These are phyloP conservation scores for Hippophae rhamnoides DNA, from an alignment of 306 rosid genomes.

Conservation along the genomic window DNA sequence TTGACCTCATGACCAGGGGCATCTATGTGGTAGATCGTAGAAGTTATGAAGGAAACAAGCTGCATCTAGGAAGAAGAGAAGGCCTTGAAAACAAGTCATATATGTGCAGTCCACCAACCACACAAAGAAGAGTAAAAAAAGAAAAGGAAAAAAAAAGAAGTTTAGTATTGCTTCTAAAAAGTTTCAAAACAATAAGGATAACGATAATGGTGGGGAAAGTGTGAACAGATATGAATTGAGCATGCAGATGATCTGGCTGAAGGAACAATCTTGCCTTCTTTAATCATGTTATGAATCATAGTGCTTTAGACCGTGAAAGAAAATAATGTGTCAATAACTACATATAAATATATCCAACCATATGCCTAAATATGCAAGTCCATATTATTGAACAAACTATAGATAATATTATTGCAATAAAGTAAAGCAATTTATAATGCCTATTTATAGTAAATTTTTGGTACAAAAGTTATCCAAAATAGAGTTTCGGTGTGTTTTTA, in stretches of 20 bases:
- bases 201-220: constrained; percentile 42
- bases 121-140: neutral
- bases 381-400: too few species aligned
- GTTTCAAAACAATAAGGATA: constrained; percentile 16
- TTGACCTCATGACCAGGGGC: constrained; percentile 93
- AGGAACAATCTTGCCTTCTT: too few species aligned
- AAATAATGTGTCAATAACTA: constrained; percentile 9
- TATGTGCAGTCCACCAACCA: constrained; percentile 27
- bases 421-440: too few species aligned
- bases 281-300: too few species aligned
- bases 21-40: constrained; percentile 80
- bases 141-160: neutral
- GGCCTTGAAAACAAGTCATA: constrained; percentile 74
- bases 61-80: constrained; percentile 65
- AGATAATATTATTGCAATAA: too few species aligned
- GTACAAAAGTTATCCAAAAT: too few species aligned
- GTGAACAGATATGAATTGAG: constrained; percentile 63
- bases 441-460: too few species aligned
- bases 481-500: too few species aligned
- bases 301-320: constrained; percentile 33
- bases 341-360: neutral
- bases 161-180: neutral
- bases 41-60: constrained; percentile 83
- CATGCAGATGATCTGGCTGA: constrained; percentile 62
- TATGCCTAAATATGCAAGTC: too few species aligned